These are phyloP conservation scores for Penicillium lividum DNA, from an alignment of 495 filamentous ascomycete species.

Conservation along the genomic window DNA sequence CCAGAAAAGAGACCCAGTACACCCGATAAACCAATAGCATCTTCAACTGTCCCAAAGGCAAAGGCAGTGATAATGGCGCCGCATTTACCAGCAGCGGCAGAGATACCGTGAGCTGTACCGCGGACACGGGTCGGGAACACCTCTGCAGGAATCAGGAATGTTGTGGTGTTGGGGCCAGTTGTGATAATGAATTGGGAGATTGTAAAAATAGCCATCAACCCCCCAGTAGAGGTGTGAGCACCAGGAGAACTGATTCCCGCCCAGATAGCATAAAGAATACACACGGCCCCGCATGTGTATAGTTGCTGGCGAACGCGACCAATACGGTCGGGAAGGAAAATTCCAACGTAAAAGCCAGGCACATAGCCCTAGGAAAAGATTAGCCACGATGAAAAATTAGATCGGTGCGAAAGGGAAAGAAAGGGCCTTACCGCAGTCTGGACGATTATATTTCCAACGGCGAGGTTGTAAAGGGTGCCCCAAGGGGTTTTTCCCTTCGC, in stretches of 20 bases:
- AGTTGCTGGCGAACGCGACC: conserved; percentile 35
- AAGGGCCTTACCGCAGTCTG: conserved; percentile 23
- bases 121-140: conserved; percentile 32
- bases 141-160: conserved; percentile 32
- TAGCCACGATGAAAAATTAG: background rate
- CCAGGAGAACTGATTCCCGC: conserved; percentile 30
- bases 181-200: conserved; percentile 32
- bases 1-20: conserved; percentile 34
- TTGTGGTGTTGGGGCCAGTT: conserved; percentile 34
- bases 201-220: conserved; percentile 31
- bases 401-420: background rate
- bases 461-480: conserved; percentile 32
- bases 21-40: conserved; percentile 24
- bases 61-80: conserved; percentile 30
- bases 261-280: conserved; percentile 36
- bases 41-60: conserved; percentile 29
- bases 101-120: conserved; percentile 29
- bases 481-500: conserved; percentile 33
- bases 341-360: conserved; percentile 39
- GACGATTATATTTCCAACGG: conserved; percentile 38
- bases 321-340: conserved; percentile 34
- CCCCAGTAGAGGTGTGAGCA: conserved; percentile 30
- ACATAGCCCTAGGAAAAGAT: conserved; percentile 25
- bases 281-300: conserved; percentile 26
- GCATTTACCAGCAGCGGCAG: conserved; percentile 27